Evolutionary conservation across 495 filamentous ascomycete species (phyloP).

Genomic region (Penicillium parvum): DNA sequence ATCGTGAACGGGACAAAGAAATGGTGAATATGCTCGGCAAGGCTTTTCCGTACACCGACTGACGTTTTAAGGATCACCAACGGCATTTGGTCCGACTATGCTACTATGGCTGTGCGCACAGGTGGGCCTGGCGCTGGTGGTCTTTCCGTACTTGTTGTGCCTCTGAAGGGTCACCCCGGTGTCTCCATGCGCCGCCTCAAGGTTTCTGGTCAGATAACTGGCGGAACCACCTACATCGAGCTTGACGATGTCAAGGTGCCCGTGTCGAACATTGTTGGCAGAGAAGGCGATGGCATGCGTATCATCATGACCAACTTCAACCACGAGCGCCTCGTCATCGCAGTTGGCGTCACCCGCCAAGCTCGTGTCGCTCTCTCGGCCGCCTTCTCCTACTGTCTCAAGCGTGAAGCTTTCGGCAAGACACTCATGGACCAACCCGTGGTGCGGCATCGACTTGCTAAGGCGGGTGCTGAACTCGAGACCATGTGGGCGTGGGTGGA

Average conservation of each 20-base stretch:
- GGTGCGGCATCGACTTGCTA: constrained; percentile 66
- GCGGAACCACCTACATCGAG: constrained; percentile 72
- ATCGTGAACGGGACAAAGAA: constrained; percentile 76
- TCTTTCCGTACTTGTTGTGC: constrained; percentile 63
- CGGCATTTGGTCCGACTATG: constrained; percentile 69
- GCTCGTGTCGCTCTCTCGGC: constrained; percentile 59
- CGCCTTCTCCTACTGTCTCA: constrained; percentile 65
- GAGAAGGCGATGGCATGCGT: constrained; percentile 66
- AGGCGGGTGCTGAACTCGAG: constrained; percentile 64
- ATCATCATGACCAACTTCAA: constrained; percentile 85
- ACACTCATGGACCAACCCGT: constrained; percentile 69
- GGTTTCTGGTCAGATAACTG: constrained; percentile 54
- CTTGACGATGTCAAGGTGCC: constrained; percentile 71
- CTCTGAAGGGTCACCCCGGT: constrained; percentile 56
- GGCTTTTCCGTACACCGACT: background rate
- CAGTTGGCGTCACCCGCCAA: constrained; percentile 57
- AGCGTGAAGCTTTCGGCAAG: constrained; percentile 73
- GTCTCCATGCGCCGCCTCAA: constrained; percentile 63
- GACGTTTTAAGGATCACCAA: constrained; percentile 61
- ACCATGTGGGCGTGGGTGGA: constrained; percentile 71
- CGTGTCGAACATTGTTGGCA: constrained; percentile 62
- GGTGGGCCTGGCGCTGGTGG: constrained; percentile 59
- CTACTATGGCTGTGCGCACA: constrained; percentile 72
- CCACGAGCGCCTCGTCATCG: constrained; percentile 67
- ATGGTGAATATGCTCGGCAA: constrained; percentile 43